Evolutionary conservation across 768 basidiomycete species (phyloP).

Genomic region (Kwoniella newhampshirensis): DNA sequence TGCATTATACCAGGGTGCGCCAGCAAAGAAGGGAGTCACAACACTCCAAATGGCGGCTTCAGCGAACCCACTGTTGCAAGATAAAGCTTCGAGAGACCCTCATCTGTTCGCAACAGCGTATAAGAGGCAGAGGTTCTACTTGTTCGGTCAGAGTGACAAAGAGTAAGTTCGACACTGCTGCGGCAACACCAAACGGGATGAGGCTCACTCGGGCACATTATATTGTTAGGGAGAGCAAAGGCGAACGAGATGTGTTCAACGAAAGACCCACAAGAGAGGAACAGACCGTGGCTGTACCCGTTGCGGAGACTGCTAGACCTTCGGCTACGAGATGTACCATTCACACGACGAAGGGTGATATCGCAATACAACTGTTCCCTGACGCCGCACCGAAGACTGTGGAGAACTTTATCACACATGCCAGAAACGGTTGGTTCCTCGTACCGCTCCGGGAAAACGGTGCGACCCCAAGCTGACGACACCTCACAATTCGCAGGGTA

Average conservation of each 20-base stretch:
- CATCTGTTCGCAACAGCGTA: constrained; percentile 90
- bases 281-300: constrained; percentile 68
- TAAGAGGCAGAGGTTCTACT: constrained; percentile 88
- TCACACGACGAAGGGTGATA: constrained; percentile 93
- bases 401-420: constrained; percentile 94
- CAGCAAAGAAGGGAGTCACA: constrained; percentile 77
- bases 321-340: constrained; percentile 80
- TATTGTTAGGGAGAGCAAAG: constrained; percentile 51
- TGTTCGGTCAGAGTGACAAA: constrained; percentile 87
- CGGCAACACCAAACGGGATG: neutral
- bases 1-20: constrained; percentile 87
- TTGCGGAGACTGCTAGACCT: constrained; percentile 56
- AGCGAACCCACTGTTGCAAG: constrained; percentile 87
- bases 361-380: constrained; percentile 67
- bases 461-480: neutral
- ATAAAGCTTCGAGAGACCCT: constrained; percentile 79
- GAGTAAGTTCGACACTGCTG: constrained; percentile 67
- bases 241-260: constrained; percentile 95
- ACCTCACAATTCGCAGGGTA: constrained; percentile 57
- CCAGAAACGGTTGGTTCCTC: constrained; percentile 60
- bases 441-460: neutral
- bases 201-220: neutral
- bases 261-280: constrained; percentile 96
- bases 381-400: constrained; percentile 90
- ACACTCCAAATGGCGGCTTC: constrained; percentile 96